These are phyloP conservation scores for Phylloporus sp. DNA, from an alignment of 768 basidiomycete genomes.

Conservation along the genomic window DNA sequence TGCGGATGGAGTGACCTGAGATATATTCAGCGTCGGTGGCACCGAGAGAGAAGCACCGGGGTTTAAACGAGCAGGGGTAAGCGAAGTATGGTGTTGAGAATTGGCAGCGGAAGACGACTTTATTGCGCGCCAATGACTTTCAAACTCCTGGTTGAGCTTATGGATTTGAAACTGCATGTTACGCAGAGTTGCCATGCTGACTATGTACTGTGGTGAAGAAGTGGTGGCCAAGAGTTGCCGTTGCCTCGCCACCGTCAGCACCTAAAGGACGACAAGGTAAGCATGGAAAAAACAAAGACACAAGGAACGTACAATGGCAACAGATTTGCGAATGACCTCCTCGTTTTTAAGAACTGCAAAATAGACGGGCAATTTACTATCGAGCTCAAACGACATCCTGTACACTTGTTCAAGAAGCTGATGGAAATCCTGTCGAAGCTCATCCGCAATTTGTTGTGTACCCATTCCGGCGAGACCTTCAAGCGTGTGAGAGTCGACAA, in stretches of 20 bases:
- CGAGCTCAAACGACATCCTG: constrained; percentile 44
- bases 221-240: constrained; percentile 18
- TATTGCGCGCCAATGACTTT: constrained; percentile 24
- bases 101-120: constrained; percentile 12
- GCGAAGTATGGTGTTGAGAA: constrained; percentile 3
- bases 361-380: constrained; percentile 46
- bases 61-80: constrained; percentile 1
- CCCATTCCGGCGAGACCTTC: constrained; percentile 35
- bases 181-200: constrained; percentile 37
- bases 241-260: constrained; percentile 39
- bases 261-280: constrained; percentile 29
- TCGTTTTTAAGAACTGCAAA: constrained; percentile 44
- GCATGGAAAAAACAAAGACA: constrained; percentile 9
- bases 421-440: constrained; percentile 52
- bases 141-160: constrained; percentile 39
- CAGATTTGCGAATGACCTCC: constrained; percentile 43
- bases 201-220: constrained; percentile 29
- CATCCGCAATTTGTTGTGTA: constrained; percentile 41
- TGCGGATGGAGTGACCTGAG: constrained; percentile 18
- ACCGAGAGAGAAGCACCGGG: constrained; percentile 10
- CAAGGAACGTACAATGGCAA: constrained; percentile 47
- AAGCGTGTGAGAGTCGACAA: constrained; percentile 10
- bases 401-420: constrained; percentile 44
- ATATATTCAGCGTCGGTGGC: constrained; percentile 17
- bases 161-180: constrained; percentile 42